Evolutionary conservation across 2,329 filamentous ascomycete genomes (phyloP).

Genomic region (Fusarium sp.): DNA sequence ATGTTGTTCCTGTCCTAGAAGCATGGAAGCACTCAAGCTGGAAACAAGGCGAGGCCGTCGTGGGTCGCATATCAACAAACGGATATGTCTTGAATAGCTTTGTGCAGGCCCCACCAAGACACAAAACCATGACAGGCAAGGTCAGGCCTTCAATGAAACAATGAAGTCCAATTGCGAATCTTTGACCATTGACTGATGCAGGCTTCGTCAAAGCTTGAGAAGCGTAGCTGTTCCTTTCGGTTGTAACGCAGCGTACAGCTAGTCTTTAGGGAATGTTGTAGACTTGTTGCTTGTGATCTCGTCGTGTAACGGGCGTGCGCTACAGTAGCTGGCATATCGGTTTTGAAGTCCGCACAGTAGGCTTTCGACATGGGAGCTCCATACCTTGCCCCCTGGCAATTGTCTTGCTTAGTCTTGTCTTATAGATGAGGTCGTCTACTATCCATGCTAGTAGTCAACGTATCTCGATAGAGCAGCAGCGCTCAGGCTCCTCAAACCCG

Average conservation of each 20-base stretch:
- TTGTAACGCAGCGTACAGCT: constrained; percentile 34
- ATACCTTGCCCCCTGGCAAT: neutral
- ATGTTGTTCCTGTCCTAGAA: constrained; percentile 14
- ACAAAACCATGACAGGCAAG: constrained; percentile 33
- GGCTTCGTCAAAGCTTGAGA: neutral
- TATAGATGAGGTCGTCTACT: neutral
- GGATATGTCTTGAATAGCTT: constrained; percentile 9
- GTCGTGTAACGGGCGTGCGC: constrained; percentile 32
- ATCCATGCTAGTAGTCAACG: constrained; percentile 15
- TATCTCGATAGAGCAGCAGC: neutral
- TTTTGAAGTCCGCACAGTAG: neutral
- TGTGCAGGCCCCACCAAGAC: constrained; percentile 3
- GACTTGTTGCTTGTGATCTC: constrained; percentile 11
- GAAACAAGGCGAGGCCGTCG: constrained; percentile 8
- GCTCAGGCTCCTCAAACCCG: constrained; percentile 9
- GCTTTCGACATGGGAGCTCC: neutral
- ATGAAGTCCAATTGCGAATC: constrained; percentile 1
- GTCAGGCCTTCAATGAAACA: constrained; percentile 33
- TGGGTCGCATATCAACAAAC: constrained; percentile 21
- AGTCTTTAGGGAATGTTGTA: constrained; percentile 34
- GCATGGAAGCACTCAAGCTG: constrained; percentile 5
- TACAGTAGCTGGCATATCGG: neutral
- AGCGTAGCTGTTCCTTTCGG: constrained; percentile 16
- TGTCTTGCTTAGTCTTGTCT: constrained; percentile 20
- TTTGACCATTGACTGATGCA: neutral